Percentiles rank a stretch among this genome's conserved stretches.
Evolutionary conservation across 495 filamentous ascomycete genomes (phyloP).

Genomic region (Xylaria scruposa): DNA sequence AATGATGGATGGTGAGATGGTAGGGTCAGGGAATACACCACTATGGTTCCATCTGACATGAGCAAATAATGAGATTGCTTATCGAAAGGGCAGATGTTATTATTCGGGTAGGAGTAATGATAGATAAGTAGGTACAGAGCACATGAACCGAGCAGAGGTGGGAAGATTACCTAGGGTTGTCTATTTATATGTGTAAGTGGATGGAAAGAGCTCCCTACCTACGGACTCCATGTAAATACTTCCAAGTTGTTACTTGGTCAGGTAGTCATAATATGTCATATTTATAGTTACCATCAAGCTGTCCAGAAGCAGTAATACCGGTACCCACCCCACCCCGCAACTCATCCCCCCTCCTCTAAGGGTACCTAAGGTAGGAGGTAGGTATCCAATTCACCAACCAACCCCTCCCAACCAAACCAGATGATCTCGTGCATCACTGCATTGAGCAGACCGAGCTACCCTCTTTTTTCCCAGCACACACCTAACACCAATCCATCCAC

Average conservation of each 20-base stretch:
- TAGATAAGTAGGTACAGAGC: neutral
- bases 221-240: too few relatives aligned
- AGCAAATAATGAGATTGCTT: neutral
- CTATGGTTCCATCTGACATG: constrained; percentile 22
- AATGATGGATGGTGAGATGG: constrained; percentile 38
- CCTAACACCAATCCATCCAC: constrained; percentile 21
- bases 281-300: too few relatives aligned
- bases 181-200: too few relatives aligned
- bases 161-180: neutral
- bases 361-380: neutral
- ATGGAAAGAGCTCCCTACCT: too few relatives aligned
- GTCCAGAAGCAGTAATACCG: too few relatives aligned
- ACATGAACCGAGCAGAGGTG: neutral
- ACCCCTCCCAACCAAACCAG: neutral
- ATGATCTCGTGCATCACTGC: constrained; percentile 28
- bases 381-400: too few relatives aligned
- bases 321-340: neutral
- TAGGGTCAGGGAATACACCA: constrained; percentile 4
- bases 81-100: neutral
- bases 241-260: too few relatives aligned
- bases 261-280: too few relatives aligned
- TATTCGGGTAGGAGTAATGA: neutral
- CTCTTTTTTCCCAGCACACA: constrained; percentile 27
- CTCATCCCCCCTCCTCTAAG: neutral
- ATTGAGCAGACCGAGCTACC: constrained; percentile 25